phyloP scores from a whole-genome alignment of 306 rosid genomes.

The Sphenostylis stenocarpa region DNA sequence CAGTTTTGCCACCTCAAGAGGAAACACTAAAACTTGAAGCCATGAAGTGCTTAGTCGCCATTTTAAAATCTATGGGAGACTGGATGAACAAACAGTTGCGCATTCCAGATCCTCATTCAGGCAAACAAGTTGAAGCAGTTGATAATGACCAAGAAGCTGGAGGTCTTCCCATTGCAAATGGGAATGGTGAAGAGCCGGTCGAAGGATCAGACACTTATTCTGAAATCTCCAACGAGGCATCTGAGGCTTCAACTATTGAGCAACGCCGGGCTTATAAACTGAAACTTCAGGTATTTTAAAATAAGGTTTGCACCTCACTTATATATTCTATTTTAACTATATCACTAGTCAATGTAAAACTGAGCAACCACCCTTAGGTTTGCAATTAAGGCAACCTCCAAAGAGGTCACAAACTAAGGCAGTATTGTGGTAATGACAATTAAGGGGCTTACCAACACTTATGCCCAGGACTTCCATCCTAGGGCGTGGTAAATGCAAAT shows the following conservation, averaged over 20 bases:
- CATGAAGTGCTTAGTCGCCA: slow-evolving; percentile 89
- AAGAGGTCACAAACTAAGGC: no score
- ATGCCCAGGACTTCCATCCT: no score
- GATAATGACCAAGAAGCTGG: slow-evolving; percentile 63
- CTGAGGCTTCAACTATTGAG: slow-evolving; percentile 84
- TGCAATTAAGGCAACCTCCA: no score
- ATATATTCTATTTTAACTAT: no score
- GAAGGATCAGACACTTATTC: slow-evolving; percentile 89
- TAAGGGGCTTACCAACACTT: no score
- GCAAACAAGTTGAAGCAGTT: slow-evolving; percentile 62
- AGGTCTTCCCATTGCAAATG: slow-evolving; percentile 69
- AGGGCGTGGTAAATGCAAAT: no score
- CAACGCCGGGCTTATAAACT: slow-evolving; percentile 98
- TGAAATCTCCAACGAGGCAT: slow-evolving; percentile 74
- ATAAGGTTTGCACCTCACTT: no score
- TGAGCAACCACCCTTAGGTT: no score
- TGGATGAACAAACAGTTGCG: slow-evolving; percentile 97
- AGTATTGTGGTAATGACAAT: no score
- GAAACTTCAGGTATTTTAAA: slow-evolving; percentile 80
- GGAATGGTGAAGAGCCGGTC: slow-evolving; percentile 71
- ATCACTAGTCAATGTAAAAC: no score
- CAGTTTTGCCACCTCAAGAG: slow-evolving; percentile 93
- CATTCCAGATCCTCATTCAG: slow-evolving; percentile 83
- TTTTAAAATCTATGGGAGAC: slow-evolving; percentile 88
- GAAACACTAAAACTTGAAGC: slow-evolving; percentile 90